These are phyloP conservation scores for Penicillium angulare DNA, from an alignment of 495 filamentous ascomycete species.

Conservation along the genomic window DNA sequence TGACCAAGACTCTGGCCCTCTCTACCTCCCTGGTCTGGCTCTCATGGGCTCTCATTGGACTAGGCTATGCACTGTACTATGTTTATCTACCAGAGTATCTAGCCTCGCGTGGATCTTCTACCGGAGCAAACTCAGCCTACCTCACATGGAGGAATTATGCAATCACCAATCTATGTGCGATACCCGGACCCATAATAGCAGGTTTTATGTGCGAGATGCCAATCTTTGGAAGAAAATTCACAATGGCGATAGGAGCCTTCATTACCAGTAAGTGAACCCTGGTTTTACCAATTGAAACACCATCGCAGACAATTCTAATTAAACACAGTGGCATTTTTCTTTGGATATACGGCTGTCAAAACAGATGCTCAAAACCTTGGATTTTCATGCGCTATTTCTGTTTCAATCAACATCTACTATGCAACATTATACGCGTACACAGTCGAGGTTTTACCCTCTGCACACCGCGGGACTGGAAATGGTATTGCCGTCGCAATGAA, in stretches of 20 bases:
- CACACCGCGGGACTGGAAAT: constrained; percentile 44
- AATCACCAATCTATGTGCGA: constrained; percentile 39
- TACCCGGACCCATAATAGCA: constrained; percentile 40
- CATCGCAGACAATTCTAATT: background rate
- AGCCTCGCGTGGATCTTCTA: constrained; percentile 27
- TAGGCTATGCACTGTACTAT: constrained; percentile 33
- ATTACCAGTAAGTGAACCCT: constrained; percentile 28
- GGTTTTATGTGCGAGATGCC: constrained; percentile 33
- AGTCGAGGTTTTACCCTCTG: constrained; percentile 41
- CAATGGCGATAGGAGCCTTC: constrained; percentile 37
- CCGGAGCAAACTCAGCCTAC: constrained; percentile 27
- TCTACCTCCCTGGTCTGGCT: constrained; percentile 32
- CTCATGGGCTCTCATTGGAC: constrained; percentile 40
- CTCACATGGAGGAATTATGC: constrained; percentile 44
- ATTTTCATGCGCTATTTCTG: constrained; percentile 39
- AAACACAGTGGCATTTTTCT: constrained; percentile 32
- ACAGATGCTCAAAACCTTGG: constrained; percentile 41
- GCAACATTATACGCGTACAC: constrained; percentile 48
- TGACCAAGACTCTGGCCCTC: constrained; percentile 15
- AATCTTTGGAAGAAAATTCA: constrained; percentile 34
- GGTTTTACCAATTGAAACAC: background rate
- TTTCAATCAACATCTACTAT: constrained; percentile 47
- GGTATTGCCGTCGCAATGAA: constrained; percentile 40
- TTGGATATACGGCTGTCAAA: constrained; percentile 44
- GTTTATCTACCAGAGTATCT: constrained; percentile 39